Percentiles rank a stretch among this genome's conserved stretches.
Evolutionary conservation across 805 yeast species (phyloP).

Genomic region (Kuraishia hungarica): DNA sequence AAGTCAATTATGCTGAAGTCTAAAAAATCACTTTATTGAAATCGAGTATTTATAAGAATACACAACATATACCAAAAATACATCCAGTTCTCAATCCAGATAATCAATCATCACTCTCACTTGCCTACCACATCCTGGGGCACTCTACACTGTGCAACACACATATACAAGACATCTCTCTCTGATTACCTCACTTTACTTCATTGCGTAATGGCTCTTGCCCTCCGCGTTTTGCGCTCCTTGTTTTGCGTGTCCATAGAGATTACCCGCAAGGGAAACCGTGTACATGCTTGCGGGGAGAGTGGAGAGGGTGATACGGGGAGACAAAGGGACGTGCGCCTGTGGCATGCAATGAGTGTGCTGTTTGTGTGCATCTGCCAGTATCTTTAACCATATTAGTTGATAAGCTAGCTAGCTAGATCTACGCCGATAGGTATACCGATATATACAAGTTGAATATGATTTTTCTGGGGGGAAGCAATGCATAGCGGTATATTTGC

Average conservation of each 20-base stretch:
- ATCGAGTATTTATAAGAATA: too few species aligned
- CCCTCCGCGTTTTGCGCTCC: neutral
- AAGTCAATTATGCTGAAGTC: neutral
- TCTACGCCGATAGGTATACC: too few species aligned
- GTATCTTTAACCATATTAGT: too few species aligned
- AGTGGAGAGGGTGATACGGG: too few species aligned
- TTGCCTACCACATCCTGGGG: neutral
- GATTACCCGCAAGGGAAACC: neutral
- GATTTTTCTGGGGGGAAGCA: too few species aligned
- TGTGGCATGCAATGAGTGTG: too few species aligned
- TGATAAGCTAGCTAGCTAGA: too few species aligned
- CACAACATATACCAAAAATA: too few species aligned
- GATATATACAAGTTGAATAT: too few species aligned
- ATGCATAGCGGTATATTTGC: too few species aligned
- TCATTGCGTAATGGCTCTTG: neutral
- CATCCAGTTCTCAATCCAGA: neutral
- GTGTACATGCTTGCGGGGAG: neutral
- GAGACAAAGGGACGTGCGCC: too few species aligned
- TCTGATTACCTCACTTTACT: neutral
- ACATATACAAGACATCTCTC: neutral
- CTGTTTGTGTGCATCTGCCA: too few species aligned
- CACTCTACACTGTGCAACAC: neutral
- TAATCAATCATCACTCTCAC: neutral
- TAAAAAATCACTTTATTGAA: neutral
- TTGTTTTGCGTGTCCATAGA: neutral